Conservation (phyloP, 345 rosid species). For the Kandelia obovata region DNA sequence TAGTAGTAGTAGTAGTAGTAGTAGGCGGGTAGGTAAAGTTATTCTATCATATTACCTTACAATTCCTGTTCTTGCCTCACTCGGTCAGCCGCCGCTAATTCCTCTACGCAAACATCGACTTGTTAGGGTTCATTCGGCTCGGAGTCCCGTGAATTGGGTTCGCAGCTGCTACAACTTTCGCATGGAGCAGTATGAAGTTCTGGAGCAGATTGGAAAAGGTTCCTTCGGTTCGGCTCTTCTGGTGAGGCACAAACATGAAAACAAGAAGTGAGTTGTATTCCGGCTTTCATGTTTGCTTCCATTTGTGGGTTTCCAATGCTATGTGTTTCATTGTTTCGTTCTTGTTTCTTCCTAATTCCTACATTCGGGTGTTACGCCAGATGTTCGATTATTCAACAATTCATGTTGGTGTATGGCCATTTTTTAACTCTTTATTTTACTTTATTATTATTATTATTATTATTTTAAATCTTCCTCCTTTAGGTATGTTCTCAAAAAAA, state of each 20-base stretch:
- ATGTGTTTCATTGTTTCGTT: neutral
- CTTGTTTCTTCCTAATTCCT: neutral
- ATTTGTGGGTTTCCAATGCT: neutral
- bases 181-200: constrained; percentile 91
- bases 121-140: no score
- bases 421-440: neutral
- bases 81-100: no score
- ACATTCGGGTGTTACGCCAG: no score
- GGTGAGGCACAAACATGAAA: constrained; percentile 91
- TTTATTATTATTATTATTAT: neutral
- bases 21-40: no score
- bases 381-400: no score
- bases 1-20: no score
- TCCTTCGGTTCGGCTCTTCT: constrained; percentile 96
- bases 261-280: constrained; percentile 62
- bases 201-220: constrained; percentile 96
- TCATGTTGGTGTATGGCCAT: no score
- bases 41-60: no score
- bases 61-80: no score
- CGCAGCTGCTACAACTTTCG: neutral
- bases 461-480: neutral
- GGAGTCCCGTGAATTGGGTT: neutral
- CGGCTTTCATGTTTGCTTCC: neutral
- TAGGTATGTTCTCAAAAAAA: constrained; percentile 95
- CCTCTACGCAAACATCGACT: no score